Base-by-base conservation (phyloP, 306 rosid genomes). In the Psophocarpus tetragonolobus region DNA sequence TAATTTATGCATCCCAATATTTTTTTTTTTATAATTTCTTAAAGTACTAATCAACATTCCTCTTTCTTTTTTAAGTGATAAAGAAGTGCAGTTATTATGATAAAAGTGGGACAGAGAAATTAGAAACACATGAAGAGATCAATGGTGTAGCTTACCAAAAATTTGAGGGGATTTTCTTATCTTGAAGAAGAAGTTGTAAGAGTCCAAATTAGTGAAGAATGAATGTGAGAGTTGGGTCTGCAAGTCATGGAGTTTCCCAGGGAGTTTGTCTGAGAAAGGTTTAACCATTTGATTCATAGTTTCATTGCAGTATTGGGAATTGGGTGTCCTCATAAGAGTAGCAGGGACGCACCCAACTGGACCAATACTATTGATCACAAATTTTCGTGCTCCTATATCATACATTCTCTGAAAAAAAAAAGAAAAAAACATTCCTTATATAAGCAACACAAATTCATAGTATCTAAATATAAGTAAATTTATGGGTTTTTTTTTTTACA, bases 351-450 rank as follows among this genome's bases (percentile, higher is more conserved):
- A 76, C 20, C 80, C 80, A 48, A 76, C 15, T 64, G 51, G n/a
- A 48, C 80, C 80, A 50, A 76, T 3, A 6, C 42, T 12, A 50
- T 6, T 26, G 0, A 65, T 17, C 54, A 76, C 66, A 65, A 76
- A 76, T n/a, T 76, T 76, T 24, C 73, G 2, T 64, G 65, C 80
- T 48, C 80, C 80, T 23, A 65, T 41, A 33, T 64, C 65, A 76
- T 76, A 64, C 47, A 76, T 64, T 64, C 61, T 50, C 80, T 56
- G 62, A 3, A 45, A 14, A 14, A 0, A 13, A 45, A 45, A 4
- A 14, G 4, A 44, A 44, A 12, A 10, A 41, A 9, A 10, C 12
- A 32, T 32, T n/a, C n/a, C n/a, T n/a, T n/a, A 32, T 3, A 32
- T 32, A 32, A 32, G 35, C 35, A 32, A 32, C 3, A 32, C 0